These are phyloP conservation scores for Cytospora leucostoma DNA, from an alignment of 2,329 filamentous ascomycete genomes.

Conservation along the genomic window DNA sequence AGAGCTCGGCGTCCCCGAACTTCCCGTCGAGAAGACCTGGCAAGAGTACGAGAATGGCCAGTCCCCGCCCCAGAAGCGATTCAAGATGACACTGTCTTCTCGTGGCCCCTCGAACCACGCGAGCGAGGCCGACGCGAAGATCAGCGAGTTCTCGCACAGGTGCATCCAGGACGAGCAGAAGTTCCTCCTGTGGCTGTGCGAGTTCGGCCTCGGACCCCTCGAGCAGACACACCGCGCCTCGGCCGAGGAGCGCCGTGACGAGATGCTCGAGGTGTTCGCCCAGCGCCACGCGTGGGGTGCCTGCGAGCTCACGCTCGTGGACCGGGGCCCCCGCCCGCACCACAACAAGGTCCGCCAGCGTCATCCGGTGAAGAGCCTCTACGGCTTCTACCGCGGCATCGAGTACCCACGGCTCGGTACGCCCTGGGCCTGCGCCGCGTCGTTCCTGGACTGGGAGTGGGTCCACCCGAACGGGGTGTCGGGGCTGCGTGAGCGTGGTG, in stretches of 20 bases:
- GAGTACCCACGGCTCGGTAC: neutral
- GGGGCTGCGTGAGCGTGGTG: neutral
- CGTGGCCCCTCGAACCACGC: neutral
- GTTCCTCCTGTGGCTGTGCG: constrained; percentile 12
- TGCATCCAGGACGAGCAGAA: neutral
- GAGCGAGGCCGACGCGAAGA: neutral
- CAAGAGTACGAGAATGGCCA: neutral
- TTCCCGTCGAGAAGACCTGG: neutral
- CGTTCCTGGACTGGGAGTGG: neutral
- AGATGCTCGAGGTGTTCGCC: neutral
- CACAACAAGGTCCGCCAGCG: neutral
- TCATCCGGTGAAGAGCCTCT: constrained; percentile 11
- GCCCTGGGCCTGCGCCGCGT: neutral
- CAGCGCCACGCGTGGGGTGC: neutral
- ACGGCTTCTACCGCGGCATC: neutral
- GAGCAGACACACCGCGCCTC: neutral
- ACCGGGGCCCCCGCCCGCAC: neutral
- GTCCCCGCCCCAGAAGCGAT: neutral
- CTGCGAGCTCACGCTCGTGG: neutral
- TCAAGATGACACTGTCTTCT: neutral
- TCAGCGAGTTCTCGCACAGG: neutral
- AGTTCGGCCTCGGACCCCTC: neutral
- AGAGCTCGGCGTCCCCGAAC: neutral
- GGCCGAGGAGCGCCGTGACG: neutral
- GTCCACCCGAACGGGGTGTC: too few species aligned